phyloP scores from a whole-genome alignment of 352 stramenopile species.

The Blastocystis sp. region DNA sequence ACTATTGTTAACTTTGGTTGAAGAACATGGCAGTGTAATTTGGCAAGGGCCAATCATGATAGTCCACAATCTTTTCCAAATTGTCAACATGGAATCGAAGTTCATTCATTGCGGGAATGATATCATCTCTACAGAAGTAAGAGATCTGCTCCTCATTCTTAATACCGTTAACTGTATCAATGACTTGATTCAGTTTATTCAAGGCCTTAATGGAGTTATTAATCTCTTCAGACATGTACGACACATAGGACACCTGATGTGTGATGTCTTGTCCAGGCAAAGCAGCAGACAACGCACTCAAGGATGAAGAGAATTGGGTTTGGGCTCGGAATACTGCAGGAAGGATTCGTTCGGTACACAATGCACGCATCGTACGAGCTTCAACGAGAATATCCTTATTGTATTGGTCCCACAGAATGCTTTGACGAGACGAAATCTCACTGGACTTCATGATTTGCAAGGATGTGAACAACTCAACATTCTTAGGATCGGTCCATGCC shows the following conservation, averaged over 20 bases:
- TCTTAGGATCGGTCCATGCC: conserved; percentile 71
- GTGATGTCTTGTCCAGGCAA: conserved; percentile 18
- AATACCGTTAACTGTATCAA: not conserved
- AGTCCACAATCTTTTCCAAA: conserved; percentile 61
- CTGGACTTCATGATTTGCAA: conserved; percentile 72
- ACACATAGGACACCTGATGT: conserved; percentile 54
- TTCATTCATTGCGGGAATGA: conserved; percentile 63
- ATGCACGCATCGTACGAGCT: conserved; percentile 73
- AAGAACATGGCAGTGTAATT: conserved; percentile 65
- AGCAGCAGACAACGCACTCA: conserved; percentile 32
- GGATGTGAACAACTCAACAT: conserved; percentile 73
- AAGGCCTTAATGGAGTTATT: conserved; percentile 49
- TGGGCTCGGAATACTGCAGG: conserved; percentile 63
- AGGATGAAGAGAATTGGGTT: conserved; percentile 63
- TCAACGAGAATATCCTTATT: conserved; percentile 76
- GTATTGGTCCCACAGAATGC: conserved; percentile 76
- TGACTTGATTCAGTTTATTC: conserved; percentile 39
- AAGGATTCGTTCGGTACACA: conserved; percentile 73
- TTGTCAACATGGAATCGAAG: conserved; percentile 63
- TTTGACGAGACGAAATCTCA: conserved; percentile 72
- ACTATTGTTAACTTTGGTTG: conserved; percentile 48
- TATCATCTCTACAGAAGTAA: conserved; percentile 62
- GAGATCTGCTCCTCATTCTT: conserved; percentile 24
- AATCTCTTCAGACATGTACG: conserved; percentile 59
- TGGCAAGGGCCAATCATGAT: conserved; percentile 63